Percentiles rank a stretch among this genome's conserved stretches.
These are phyloP conservation scores for Capsella rubella DNA, from an alignment of 441 rosid genomes.

Conservation along the genomic window DNA sequence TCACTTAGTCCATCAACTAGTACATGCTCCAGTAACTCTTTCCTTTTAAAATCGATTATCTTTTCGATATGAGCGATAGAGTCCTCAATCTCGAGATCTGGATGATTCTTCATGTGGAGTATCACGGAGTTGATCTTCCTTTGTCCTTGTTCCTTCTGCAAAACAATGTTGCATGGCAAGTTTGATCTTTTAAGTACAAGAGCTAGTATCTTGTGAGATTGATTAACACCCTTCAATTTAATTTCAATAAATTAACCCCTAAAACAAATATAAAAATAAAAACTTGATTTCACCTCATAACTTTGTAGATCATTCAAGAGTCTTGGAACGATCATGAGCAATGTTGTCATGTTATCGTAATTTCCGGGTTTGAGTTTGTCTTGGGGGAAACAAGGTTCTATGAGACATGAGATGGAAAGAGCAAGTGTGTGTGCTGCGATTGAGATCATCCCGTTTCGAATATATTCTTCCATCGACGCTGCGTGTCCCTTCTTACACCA, in stretches of 20 bases:
- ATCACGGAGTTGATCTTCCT: conserved; percentile 64
- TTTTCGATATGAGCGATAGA: conserved; percentile 47
- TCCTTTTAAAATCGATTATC: conserved; percentile 47
- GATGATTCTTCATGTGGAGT: conserved; percentile 54
- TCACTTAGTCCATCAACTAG: conserved; percentile 49
- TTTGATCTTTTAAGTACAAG: conserved; percentile 9
- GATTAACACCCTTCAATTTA: neutral
- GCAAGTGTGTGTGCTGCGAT: conserved; percentile 56
- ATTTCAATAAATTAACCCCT: neutral
- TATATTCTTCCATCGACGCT: conserved; percentile 54
- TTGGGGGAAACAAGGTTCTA: conserved; percentile 40
- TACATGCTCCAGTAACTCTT: conserved; percentile 56
- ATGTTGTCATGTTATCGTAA: conserved; percentile 52
- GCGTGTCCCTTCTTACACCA: conserved; percentile 54
- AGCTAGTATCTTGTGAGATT: neutral
- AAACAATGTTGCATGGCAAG: conserved; percentile 10
- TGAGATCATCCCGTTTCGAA: conserved; percentile 59
- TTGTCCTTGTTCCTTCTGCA: conserved; percentile 62
- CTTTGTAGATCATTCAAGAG: conserved; percentile 71
- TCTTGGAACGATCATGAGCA: conserved; percentile 60
- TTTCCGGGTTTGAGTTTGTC: conserved; percentile 42
- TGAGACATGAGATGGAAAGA: conserved; percentile 57
- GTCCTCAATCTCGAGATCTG: conserved; percentile 51
- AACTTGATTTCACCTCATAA: conserved; percentile 50
- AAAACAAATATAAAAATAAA: neutral